Evolutionary conservation across 1,284 basidiomycete genomes (phyloP).

Genomic region (Ganoderma resinaceum): DNA sequence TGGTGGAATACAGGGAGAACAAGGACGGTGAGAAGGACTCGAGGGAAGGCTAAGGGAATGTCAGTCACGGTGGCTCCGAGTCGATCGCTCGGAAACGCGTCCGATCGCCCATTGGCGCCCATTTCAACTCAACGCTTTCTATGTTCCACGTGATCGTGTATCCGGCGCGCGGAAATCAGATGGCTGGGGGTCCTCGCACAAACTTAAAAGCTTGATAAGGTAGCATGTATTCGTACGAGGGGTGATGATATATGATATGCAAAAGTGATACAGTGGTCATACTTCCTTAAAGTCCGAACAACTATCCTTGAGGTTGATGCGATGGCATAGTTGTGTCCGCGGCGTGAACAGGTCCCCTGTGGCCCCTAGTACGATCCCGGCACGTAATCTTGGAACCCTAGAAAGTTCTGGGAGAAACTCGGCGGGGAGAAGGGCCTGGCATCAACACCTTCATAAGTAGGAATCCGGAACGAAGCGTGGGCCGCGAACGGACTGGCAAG

Average conservation of each 20-base stretch:
- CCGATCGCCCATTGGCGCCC: background rate
- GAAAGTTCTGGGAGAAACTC: conserved; percentile 23
- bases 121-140: background rate
- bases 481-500: conserved; percentile 24
- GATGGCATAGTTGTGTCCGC: background rate
- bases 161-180: background rate
- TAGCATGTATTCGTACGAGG: background rate
- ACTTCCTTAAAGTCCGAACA: background rate
- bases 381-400: conserved; percentile 27
- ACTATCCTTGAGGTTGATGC: background rate
- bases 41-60: background rate
- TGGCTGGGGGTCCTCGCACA: background rate
- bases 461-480: conserved; percentile 20
- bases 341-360: background rate
- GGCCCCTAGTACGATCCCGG: conserved; percentile 5
- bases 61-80: background rate
- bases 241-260: conserved; percentile 1
- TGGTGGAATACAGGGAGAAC: conserved; percentile 6
- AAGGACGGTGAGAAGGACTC: background rate
- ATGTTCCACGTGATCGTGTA: conserved; percentile 20
- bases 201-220: background rate
- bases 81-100: conserved; percentile 5
- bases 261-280: background rate
- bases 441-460: conserved; percentile 29
- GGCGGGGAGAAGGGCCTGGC: conserved; percentile 29